Conservation (phyloP, 2,329 filamentous ascomycete species). For the Calonectria henricotiae region DNA sequence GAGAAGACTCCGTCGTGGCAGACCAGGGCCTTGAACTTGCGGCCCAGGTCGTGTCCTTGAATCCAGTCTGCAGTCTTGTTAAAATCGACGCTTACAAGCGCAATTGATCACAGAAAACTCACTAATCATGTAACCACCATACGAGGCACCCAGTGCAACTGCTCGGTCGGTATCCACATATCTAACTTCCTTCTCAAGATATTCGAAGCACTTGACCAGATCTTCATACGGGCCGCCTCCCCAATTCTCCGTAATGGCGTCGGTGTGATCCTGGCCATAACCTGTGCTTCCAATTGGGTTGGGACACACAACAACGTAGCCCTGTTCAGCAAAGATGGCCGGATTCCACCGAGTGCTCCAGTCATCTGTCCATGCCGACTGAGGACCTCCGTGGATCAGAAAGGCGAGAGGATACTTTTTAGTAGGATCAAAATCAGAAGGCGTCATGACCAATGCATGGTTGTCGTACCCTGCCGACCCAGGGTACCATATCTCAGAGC, state of each 20-base stretch:
- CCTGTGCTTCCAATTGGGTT: slow-evolving; percentile 90
- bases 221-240: slow-evolving; percentile 89
- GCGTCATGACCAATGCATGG: slow-evolving; percentile 79
- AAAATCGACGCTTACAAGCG: slow-evolving; percentile 38
- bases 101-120: slow-evolving; percentile 49
- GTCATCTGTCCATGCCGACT: slow-evolving; percentile 81
- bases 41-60: slow-evolving; percentile 86
- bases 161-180: slow-evolving; percentile 80
- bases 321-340: slow-evolving; percentile 88
- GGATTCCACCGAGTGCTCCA: slow-evolving; percentile 92
- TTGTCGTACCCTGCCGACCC: slow-evolving; percentile 77
- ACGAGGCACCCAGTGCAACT: slow-evolving; percentile 83
- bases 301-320: slow-evolving; percentile 85
- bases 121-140: slow-evolving; percentile 85
- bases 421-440: slow-evolving; percentile 76
- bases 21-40: slow-evolving; percentile 89
- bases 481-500: slow-evolving; percentile 79
- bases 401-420: slow-evolving; percentile 87
- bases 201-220: slow-evolving; percentile 83
- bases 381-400: slow-evolving; percentile 87
- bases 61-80: slow-evolving; percentile 79
- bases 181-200: slow-evolving; percentile 76
- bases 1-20: slow-evolving; percentile 91
- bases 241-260: slow-evolving; percentile 87
- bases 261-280: slow-evolving; percentile 83